Evolutionary conservation across 2,329 filamentous ascomycete genomes (phyloP), one percentile per base, ranked within the genome.

Genomic region (Sporothrix variecibatus): DNA sequence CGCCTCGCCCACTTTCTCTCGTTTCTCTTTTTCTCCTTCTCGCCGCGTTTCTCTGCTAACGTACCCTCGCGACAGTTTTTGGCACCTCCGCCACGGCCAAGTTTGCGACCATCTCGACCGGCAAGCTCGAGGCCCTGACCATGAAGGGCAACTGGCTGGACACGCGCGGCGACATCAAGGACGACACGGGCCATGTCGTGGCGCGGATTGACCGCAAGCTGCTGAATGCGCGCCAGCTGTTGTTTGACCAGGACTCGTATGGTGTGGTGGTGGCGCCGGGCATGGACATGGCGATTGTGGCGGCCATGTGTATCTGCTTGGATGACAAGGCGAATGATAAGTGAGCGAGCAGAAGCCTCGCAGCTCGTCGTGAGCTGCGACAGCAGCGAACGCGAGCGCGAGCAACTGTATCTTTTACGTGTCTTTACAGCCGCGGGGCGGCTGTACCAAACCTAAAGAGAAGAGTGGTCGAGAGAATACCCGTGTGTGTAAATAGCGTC

Each of bases 221-320:
- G 49, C 83, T 90, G 73, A 91, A 86, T 76, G 84, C 83, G 46
- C 83, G 89, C 43, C 86, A 92, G 77, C 79, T 91, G 1, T 79
- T 92, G 31, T 87, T 86, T 56, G 87, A 86, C 11, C 86, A 91
- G 82, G 90, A 93, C 82, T 91, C 90, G 3, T 93, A 93, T 77
- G 87, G 85, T 1, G 85, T 93, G 5, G 85, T 85, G 0, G 85
- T 93, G 6, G 90, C 90, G 0, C 89, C 91, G 0, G 88, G 88
- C 20, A 88, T 92, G 7, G 91, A 94, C 78, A 85, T 92, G 81
- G 87, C 89, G 3, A 78, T 93, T 65, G 87, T 93, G 76, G 88
- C 86, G 0, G 91, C 91, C 12, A 83, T 93, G 78, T 93, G 90
- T 79, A 89, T 93, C 71, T 90, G 87, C 75, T 82, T 93, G 75